A percentile compares a stretch with the other conserved stretches of the same genome.
Conservation (phyloP, 2,329 filamentous ascomycete species). For the Aspergillus persii region DNA sequence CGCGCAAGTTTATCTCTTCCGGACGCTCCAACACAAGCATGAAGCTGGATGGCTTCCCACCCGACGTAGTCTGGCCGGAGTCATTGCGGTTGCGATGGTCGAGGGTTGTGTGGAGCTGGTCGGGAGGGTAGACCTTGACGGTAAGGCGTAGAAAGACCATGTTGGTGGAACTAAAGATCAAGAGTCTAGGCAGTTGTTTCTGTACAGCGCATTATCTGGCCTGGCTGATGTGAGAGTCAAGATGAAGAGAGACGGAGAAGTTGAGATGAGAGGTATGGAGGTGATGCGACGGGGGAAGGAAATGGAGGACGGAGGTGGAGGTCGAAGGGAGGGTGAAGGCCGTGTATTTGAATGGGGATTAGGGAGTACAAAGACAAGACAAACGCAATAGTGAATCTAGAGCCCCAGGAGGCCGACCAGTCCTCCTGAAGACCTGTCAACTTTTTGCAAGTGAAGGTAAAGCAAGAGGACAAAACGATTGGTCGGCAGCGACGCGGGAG, state of each 20-base stretch:
- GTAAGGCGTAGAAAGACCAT: conserved; percentile 40
- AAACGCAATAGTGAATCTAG: background rate
- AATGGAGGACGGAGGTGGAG: too few relatives aligned
- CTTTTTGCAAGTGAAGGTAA: background rate
- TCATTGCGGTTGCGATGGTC: conserved; percentile 16
- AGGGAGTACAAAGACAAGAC: background rate
- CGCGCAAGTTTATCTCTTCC: conserved; percentile 29
- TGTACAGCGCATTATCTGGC: too few relatives aligned
- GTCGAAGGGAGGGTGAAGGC: background rate
- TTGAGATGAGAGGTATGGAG: background rate
- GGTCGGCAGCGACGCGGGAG: background rate
- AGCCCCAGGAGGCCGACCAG: background rate
- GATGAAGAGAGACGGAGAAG: background rate
- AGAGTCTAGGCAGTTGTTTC: background rate
- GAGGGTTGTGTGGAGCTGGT: conserved; percentile 19
- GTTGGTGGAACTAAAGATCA: background rate
- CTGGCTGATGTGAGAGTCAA: background rate
- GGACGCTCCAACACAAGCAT: conserved; percentile 31
- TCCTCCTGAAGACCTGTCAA: background rate
- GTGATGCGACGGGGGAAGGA: too few relatives aligned
- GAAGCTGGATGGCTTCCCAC: conserved; percentile 27
- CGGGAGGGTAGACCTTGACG: conserved; percentile 33
- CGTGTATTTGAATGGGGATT: background rate
- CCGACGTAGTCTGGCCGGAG: conserved; percentile 4
- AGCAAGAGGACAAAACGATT: background rate